A percentile compares a stretch with the other conserved stretches of the same genome.
Conservation (phyloP, 2,329 filamentous ascomycete genomes). For the Scleromitrula shiraiana region DNA sequence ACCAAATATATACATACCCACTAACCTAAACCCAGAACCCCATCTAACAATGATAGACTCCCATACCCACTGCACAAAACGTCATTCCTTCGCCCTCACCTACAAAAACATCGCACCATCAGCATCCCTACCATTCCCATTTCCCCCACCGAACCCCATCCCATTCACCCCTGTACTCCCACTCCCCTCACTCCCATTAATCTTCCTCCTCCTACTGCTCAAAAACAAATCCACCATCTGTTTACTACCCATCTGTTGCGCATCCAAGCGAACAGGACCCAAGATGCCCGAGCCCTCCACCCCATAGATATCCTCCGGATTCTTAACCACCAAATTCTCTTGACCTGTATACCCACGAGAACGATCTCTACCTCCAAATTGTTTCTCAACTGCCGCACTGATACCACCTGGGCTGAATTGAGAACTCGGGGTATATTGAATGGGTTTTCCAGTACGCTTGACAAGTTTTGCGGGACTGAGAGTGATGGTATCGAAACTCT, state of each 20-base stretch:
- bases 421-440: neutral
- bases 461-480: conserved; percentile 21
- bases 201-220: conserved; percentile 39
- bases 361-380: too few species aligned
- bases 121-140: neutral
- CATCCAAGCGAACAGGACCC: conserved; percentile 23
- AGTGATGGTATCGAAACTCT: conserved; percentile 17
- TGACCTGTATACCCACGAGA: conserved; percentile 2
- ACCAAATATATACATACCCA: too few species aligned
- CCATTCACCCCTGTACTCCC: conserved; percentile 6
- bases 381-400: conserved; percentile 24
- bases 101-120: neutral
- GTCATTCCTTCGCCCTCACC: too few species aligned
- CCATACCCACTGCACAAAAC: too few species aligned
- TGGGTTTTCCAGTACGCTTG: conserved; percentile 15
- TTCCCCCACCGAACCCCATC: neutral
- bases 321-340: neutral
- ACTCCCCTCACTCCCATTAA: conserved; percentile 32
- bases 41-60: too few species aligned
- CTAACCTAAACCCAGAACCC: too few species aligned
- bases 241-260: conserved; percentile 38
- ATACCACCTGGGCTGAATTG: conserved; percentile 22
- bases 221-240: conserved; percentile 49
- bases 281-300: conserved; percentile 15
- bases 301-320: conserved; percentile 16